phyloP scores from a whole-genome alignment of 2,329 filamentous ascomycete species.

The Cryphonectria radicalis region DNA sequence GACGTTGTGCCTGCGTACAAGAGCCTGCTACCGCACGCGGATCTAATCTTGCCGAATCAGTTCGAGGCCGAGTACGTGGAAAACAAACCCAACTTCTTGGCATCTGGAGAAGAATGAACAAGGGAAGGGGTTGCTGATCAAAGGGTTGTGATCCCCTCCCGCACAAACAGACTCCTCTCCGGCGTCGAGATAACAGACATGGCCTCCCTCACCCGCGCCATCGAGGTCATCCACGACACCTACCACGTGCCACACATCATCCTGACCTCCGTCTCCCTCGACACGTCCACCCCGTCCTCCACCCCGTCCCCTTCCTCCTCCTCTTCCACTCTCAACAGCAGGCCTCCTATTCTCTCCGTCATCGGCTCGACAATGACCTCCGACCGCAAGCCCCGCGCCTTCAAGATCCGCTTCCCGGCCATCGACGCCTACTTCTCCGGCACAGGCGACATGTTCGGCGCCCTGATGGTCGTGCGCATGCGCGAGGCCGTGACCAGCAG shows the following conservation, averaged over 20 bases:
- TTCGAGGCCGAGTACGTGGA: constrained; percentile 89
- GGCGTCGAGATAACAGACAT: constrained; percentile 83
- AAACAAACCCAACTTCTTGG: no score
- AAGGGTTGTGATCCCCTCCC: background rate
- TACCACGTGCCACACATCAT: constrained; percentile 86
- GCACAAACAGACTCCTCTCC: constrained; percentile 70
- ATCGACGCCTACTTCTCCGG: constrained; percentile 95
- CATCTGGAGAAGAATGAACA: no score
- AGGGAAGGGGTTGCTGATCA: background rate
- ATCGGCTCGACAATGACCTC: constrained; percentile 73
- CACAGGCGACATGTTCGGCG: constrained; percentile 98
- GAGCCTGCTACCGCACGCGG: constrained; percentile 75
- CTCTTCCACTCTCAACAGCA: constrained; percentile 28
- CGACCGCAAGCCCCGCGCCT: constrained; percentile 73
- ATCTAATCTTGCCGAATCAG: constrained; percentile 93
- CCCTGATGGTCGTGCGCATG: constrained; percentile 83
- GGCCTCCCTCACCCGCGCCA: constrained; percentile 71
- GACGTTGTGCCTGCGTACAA: constrained; percentile 93
- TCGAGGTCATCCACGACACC: constrained; percentile 74
- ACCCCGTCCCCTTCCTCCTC: constrained; percentile 32
- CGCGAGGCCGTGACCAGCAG: constrained; percentile 73
- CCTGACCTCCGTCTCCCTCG: constrained; percentile 84
- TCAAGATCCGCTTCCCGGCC: constrained; percentile 83
- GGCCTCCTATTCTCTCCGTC: constrained; percentile 82
- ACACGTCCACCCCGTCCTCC: constrained; percentile 72